Conservation (phyloP, 805 yeast genomes). For the Yarrowia divulgata region DNA sequence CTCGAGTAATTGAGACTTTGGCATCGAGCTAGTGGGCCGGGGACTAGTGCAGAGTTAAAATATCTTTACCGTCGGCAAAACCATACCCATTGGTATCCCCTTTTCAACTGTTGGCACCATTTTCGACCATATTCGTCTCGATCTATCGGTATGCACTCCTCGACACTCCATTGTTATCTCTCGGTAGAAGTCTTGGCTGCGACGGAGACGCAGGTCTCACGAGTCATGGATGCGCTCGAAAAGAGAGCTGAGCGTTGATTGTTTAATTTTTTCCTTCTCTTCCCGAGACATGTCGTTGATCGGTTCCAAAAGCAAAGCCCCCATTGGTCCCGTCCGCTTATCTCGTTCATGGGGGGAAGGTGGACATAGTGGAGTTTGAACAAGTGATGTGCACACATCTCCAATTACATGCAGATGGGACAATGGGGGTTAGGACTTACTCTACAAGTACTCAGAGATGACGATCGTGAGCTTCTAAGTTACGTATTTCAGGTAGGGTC, state of each 20-base stretch:
- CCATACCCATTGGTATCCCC: too few relatives aligned
- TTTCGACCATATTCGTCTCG: too few relatives aligned
- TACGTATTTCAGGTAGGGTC: not conserved
- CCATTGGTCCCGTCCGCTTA: constrained; percentile 2
- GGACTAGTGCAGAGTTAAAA: constrained; percentile 1
- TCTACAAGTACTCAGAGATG: not conserved
- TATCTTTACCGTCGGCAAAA: too few relatives aligned
- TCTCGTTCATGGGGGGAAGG: not conserved
- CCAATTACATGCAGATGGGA: not conserved
- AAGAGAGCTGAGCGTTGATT: not conserved
- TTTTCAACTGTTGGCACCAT: too few relatives aligned
- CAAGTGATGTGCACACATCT: not conserved
- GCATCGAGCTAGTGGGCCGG: not conserved
- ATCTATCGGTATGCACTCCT: not conserved
- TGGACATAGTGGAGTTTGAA: constrained; percentile 7
- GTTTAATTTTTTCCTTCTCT: not conserved
- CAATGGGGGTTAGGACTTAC: not conserved
- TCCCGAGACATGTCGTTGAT: not conserved
- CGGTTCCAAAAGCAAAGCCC: not conserved
- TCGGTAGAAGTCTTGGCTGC: constrained; percentile 4
- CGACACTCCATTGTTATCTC: not conserved
- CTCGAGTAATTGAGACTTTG: not conserved
- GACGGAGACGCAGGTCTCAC: constrained; percentile 8
- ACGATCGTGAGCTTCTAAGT: not conserved
- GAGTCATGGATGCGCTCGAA: not conserved